Conservation (phyloP, 306 rosid species). For the Abrus precatorius region DNA sequence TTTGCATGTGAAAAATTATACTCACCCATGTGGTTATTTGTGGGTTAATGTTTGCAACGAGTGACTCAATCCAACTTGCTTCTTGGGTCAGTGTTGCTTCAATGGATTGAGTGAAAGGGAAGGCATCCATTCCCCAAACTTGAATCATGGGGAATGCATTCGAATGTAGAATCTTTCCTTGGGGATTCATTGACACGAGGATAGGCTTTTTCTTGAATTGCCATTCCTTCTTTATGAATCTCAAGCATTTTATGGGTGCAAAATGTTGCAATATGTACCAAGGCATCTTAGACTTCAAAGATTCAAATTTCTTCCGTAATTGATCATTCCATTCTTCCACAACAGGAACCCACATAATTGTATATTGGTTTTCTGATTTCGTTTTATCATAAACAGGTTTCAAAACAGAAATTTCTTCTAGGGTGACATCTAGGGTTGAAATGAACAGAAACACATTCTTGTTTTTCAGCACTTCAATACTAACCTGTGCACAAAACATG, state of each 20-base stretch:
- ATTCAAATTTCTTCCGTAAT: conserved; percentile 61
- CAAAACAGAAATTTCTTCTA: conserved; percentile 51
- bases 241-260: conserved; percentile 50
- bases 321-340: conserved; percentile 66
- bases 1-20: background rate
- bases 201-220: conserved; percentile 60
- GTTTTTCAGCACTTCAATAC: conserved; percentile 50
- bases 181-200: conserved; percentile 57
- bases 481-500: conserved; percentile 41
- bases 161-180: conserved; percentile 57
- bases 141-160: conserved; percentile 65
- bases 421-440: conserved; percentile 59
- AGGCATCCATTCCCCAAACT: conserved; percentile 60
- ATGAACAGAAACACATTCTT: conserved; percentile 59
- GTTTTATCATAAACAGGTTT: conserved; percentile 49
- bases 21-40: conserved; percentile 41
- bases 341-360: conserved; percentile 71
- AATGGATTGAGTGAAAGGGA: conserved; percentile 46
- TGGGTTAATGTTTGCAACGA: conserved; percentile 30
- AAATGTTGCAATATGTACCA: conserved; percentile 57
- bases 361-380: conserved; percentile 46
- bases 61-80: conserved; percentile 28
- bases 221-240: conserved; percentile 66
- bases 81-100: conserved; percentile 11
- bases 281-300: conserved; percentile 55